Percentiles rank a stretch among this genome's conserved stretches.
phyloP scores from a whole-genome alignment of 352 stramenopile genomes.

The Phytopythium sindhum region DNA sequence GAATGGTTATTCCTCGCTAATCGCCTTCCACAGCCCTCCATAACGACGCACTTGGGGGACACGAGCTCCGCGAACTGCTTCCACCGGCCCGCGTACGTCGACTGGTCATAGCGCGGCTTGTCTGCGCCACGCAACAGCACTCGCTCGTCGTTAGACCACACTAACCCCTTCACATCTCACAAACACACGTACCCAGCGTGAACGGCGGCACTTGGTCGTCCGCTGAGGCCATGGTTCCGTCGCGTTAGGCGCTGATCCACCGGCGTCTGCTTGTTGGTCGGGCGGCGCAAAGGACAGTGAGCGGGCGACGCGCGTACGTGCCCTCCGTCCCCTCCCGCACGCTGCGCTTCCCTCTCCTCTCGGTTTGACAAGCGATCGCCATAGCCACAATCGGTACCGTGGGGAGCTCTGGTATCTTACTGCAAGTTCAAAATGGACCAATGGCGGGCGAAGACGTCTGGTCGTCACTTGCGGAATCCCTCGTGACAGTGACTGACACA shows the following conservation, averaged over 20 bases:
- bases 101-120: conserved; percentile 79
- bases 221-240: not conserved
- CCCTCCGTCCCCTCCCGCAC: not conserved
- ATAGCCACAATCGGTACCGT: too few species aligned
- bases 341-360: not conserved
- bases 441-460: not conserved
- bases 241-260: not conserved
- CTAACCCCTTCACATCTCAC: too few species aligned
- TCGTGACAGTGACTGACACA: not conserved
- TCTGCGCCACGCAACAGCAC: conserved; percentile 22
- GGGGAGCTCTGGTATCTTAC: not conserved
- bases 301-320: not conserved
- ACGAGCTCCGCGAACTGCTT: conserved; percentile 84
- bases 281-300: not conserved
- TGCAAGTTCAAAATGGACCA: not conserved
- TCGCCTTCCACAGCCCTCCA: not conserved
- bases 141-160: not conserved
- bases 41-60: conserved; percentile 46
- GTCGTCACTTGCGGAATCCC: not conserved
- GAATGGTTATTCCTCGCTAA: too few species aligned
- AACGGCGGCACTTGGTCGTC: conserved; percentile 32
- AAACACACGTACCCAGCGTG: conserved; percentile 20
- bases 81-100: conserved; percentile 83
- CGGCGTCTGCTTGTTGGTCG: not conserved
- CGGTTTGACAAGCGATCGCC: not conserved